Conservation (phyloP, 805 yeast genomes). For the Zygosaccharomyces lentus region DNA sequence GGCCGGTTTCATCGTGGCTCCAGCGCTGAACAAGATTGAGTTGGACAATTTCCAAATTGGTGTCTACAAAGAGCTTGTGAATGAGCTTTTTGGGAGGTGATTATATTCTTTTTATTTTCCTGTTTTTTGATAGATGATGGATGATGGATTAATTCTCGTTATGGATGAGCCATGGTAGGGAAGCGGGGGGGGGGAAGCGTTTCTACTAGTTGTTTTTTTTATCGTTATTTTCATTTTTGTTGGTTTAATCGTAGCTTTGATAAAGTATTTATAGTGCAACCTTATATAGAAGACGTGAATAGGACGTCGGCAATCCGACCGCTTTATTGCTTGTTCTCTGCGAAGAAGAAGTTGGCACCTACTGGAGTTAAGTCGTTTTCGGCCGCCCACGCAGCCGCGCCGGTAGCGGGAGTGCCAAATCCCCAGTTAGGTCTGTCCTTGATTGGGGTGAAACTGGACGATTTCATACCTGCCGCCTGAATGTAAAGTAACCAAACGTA, state of each 20-base stretch:
- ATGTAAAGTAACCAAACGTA: conserved; percentile 74
- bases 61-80: conserved; percentile 34
- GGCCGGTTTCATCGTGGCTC: conserved; percentile 22
- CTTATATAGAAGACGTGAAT: neutral
- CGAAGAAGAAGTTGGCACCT: conserved; percentile 78
- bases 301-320: neutral
- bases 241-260: conserved; percentile 1
- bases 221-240: neutral
- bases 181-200: neutral
- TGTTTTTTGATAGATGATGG: conserved; percentile 4
- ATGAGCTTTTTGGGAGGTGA: conserved; percentile 23
- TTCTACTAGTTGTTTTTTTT: conserved; percentile 5
- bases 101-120: neutral
- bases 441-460: conserved; percentile 23
- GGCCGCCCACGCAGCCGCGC: conserved; percentile 69
- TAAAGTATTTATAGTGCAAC: conserved; percentile 2
- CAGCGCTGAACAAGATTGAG: conserved; percentile 30
- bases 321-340: conserved; percentile 48
- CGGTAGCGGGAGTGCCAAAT: conserved; percentile 72
- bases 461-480: conserved; percentile 41
- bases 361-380: conserved; percentile 60
- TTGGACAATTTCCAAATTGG: conserved; percentile 37
- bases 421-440: conserved; percentile 58
- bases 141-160: neutral
- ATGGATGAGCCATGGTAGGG: neutral